Conservation (phyloP, 495 filamentous ascomycete genomes). For the Tuber melanosporum region DNA sequence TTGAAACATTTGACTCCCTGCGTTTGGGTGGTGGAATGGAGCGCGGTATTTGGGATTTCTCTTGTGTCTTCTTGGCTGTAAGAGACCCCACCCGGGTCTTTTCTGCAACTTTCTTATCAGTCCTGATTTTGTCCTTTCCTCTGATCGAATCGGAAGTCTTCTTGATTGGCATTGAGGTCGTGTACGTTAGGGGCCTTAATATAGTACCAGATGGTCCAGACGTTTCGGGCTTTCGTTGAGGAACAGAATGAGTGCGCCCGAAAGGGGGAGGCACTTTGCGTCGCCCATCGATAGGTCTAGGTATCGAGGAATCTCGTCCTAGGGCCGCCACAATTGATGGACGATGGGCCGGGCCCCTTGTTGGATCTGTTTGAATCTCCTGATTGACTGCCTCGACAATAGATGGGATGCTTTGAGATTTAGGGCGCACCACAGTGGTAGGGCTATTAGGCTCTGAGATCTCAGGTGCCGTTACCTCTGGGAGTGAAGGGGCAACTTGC, state of each 20-base stretch:
- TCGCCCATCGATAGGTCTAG: constrained; percentile 29
- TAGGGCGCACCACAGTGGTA: constrained; percentile 17
- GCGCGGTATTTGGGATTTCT: constrained; percentile 75
- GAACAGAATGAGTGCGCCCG: constrained; percentile 33
- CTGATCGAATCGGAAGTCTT: constrained; percentile 35
- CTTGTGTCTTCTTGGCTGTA: constrained; percentile 34
- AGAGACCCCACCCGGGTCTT: constrained; percentile 45
- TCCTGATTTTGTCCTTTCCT: constrained; percentile 38
- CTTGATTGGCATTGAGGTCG: constrained; percentile 42
- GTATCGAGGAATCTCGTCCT: constrained; percentile 29
- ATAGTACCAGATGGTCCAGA: constrained; percentile 13
- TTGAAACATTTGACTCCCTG: constrained; percentile 67
- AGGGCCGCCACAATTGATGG: constrained; percentile 14
- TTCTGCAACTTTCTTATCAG: constrained; percentile 65
- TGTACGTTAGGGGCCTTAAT: constrained; percentile 20
- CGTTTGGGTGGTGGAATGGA: constrained; percentile 57
- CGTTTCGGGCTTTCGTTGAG: constrained; percentile 32
- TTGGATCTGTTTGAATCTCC: neutral
- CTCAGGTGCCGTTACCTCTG: constrained; percentile 13
- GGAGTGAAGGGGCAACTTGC: constrained; percentile 8
- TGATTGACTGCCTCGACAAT: constrained; percentile 21
- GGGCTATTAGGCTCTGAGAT: constrained; percentile 26
- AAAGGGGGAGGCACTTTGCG: constrained; percentile 37
- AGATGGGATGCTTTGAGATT: constrained; percentile 22
- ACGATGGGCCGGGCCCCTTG: constrained; percentile 8